Conservation (phyloP, 257 asterid genomes). For the Rehmannia glutinosa region DNA sequence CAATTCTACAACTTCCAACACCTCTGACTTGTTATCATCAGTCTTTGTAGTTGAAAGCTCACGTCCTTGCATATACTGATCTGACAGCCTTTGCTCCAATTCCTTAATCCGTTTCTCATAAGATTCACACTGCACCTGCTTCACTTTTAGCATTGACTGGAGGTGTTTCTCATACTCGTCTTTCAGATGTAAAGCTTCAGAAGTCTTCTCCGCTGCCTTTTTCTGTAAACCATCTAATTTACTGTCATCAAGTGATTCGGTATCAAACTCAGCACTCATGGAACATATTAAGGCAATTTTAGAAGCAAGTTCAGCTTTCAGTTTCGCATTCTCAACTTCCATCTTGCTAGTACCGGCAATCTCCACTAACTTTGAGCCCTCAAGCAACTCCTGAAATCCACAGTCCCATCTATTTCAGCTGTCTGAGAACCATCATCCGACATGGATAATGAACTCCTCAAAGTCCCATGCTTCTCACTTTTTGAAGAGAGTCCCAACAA, state of each 20-base stretch:
- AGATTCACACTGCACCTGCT: slow-evolving; percentile 80
- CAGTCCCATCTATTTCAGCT: slow-evolving; percentile 46
- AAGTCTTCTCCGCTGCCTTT: slow-evolving; percentile 70
- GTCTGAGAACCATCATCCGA: slow-evolving; percentile 57
- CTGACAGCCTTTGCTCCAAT: slow-evolving; percentile 84
- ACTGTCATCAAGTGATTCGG: slow-evolving; percentile 59
- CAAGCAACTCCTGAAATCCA: slow-evolving; percentile 51
- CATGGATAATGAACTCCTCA: slow-evolving; percentile 49
- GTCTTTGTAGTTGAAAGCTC: slow-evolving; percentile 43
- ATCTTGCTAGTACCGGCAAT: slow-evolving; percentile 91
- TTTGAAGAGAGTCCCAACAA: slow-evolving; percentile 53
- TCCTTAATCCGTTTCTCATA: slow-evolving; percentile 91
- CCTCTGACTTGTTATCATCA: slow-evolving; percentile 57
- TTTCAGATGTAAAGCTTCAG: slow-evolving; percentile 74
- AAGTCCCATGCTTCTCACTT: slow-evolving; percentile 51
- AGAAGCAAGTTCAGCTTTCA: slow-evolving; percentile 98
- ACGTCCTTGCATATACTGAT: slow-evolving; percentile 50
- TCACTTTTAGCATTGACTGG: slow-evolving; percentile 59
- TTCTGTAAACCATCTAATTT: slow-evolving; percentile 56
- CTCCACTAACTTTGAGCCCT: slow-evolving; percentile 73
- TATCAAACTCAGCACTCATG: slow-evolving; percentile 53
- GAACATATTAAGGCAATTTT: slow-evolving; percentile 85
- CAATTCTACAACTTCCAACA: slow-evolving; percentile 50
- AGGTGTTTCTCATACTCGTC: slow-evolving; percentile 82
- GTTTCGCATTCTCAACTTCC: slow-evolving; percentile 94